Conservation (phyloP, 2,329 filamentous ascomycete genomes). For the Dothistroma pini region DNA sequence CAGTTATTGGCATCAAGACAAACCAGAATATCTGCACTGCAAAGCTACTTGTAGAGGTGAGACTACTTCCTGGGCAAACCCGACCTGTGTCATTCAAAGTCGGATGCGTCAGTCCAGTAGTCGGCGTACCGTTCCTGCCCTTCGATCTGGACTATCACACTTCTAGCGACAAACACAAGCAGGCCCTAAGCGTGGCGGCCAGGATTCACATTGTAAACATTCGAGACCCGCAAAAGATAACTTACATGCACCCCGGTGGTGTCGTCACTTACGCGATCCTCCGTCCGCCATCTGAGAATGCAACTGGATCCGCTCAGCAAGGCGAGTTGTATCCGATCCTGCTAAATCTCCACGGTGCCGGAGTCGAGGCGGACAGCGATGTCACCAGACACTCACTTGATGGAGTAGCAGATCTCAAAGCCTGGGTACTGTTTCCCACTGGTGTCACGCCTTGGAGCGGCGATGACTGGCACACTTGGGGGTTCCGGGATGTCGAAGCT, state of each 20-base stretch:
- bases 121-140: not conserved
- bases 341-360: constrained; percentile 54
- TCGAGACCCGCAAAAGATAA: constrained; percentile 51
- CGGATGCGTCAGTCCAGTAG: constrained; percentile 21
- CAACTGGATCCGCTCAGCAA: constrained; percentile 26
- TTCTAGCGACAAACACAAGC: constrained; percentile 6
- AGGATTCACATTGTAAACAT: constrained; percentile 17
- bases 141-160: constrained; percentile 20
- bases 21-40: constrained; percentile 10
- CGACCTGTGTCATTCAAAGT: constrained; percentile 40
- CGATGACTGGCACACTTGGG: constrained; percentile 61
- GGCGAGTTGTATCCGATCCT: constrained; percentile 45
- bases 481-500: constrained; percentile 54
- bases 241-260: constrained; percentile 52
- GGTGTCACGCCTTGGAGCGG: constrained; percentile 58
- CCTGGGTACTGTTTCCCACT: constrained; percentile 55
- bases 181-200: constrained; percentile 12
- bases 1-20: constrained; percentile 6
- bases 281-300: constrained; percentile 48
- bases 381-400: constrained; percentile 49
- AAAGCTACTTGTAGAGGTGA: constrained; percentile 18
- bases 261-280: constrained; percentile 57
- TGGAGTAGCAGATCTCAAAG: constrained; percentile 49
- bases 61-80: constrained; percentile 39
- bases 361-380: constrained; percentile 51